phyloP scores from a whole-genome alignment of 1,284 basidiomycete species.

The Austroboletus niveus region DNA sequence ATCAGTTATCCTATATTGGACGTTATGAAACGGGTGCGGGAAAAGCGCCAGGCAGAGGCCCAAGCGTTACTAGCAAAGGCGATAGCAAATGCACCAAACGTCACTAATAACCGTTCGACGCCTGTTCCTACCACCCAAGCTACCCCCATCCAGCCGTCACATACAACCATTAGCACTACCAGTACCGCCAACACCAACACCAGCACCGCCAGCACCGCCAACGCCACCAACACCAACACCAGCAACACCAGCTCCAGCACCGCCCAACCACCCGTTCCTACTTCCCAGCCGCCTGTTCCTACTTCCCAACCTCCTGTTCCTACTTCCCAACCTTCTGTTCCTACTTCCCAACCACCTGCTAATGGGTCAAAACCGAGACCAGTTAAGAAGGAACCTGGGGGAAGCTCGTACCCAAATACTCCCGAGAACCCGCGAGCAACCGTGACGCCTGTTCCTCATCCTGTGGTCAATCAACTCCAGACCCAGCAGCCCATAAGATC shows the following conservation, averaged over 20 bases:
- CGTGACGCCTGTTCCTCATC: conserved; percentile 30
- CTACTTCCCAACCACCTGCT: conserved; percentile 19
- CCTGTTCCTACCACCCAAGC: conserved; percentile 21
- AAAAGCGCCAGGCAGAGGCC: conserved; percentile 26
- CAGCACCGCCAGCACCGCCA: no score
- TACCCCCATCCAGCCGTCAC: conserved; percentile 17
- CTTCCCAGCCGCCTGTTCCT: no score
- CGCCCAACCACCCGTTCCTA: no score
- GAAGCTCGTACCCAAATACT: conserved; percentile 27
- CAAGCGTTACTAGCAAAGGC: conserved; percentile 21
- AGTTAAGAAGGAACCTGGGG: conserved; percentile 30
- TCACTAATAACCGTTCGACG: conserved; percentile 13
- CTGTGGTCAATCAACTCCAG: conserved; percentile 34
- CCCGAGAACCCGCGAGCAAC: conserved; percentile 32
- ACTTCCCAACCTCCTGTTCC: conserved; percentile 4
- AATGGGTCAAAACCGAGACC: conserved; percentile 24
- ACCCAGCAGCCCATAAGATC: conserved; percentile 26
- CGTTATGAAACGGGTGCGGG: conserved; percentile 36
- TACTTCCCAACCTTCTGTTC: conserved; percentile 13
- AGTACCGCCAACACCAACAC: neutral
- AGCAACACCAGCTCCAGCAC: no score
- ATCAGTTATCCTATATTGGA: conserved; percentile 57
- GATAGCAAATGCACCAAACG: conserved; percentile 24
- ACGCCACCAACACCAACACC: no score
- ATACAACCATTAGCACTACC: conserved; percentile 13